Percentiles rank a stretch among this genome's conserved stretches.
Evolutionary conservation across 2,329 filamentous ascomycete genomes (phyloP).

Genomic region (Xylaria sp.): DNA sequence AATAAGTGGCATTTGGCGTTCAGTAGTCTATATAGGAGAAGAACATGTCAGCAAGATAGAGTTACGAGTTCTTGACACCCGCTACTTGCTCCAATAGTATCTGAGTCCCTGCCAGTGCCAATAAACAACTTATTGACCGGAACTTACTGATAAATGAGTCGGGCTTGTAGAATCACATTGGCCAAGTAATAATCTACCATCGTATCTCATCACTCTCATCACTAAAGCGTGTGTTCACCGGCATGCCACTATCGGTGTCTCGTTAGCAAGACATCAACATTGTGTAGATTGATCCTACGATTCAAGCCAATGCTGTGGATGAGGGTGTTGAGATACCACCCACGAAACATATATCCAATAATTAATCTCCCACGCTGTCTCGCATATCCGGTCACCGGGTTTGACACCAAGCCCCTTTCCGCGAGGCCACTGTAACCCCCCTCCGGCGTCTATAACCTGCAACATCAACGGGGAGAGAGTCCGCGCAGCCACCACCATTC

Average conservation of each 20-base stretch:
- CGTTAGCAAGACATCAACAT: not conserved
- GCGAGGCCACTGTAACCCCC: not conserved
- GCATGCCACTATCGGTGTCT: not conserved
- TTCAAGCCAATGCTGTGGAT: not conserved
- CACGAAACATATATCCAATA: conserved; percentile 7
- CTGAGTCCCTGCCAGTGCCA: too few relatives aligned
- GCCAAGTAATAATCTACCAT: not conserved
- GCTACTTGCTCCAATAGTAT: too few relatives aligned
- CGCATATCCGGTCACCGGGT: conserved; percentile 3
- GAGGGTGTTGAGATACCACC: conserved; percentile 18
- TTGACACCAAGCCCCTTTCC: not conserved
- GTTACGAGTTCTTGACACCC: too few relatives aligned
- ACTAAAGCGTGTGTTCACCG: not conserved
- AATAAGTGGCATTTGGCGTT: not conserved
- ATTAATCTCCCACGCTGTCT: not conserved
- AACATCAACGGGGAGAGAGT: not conserved
- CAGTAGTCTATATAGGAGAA: not conserved
- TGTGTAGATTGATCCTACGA: not conserved
- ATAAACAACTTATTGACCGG: too few relatives aligned
- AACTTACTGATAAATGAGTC: not conserved
- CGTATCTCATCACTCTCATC: not conserved
- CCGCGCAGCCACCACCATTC: not conserved
- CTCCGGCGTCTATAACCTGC: not conserved
- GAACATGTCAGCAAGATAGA: too few relatives aligned
- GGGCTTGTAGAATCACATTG: not conserved